Base-by-base conservation (phyloP, 1,284 basidiomycete species). In the Tylopilus orsonianus region DNA sequence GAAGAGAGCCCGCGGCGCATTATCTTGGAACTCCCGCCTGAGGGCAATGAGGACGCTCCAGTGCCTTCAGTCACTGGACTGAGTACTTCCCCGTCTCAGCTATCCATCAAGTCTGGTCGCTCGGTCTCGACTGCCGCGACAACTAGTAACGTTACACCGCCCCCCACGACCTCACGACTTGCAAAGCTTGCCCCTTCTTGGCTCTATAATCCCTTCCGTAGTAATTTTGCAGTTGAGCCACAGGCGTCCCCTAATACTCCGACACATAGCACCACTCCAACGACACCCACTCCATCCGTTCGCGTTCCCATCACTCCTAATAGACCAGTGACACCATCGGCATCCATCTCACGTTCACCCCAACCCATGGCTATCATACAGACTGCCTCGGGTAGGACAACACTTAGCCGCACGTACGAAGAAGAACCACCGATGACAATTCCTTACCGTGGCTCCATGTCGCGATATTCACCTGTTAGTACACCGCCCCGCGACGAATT, bases 191-290 rank as follows among this genome's bases (percentile, higher is more conserved):
- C 85, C 2, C 78, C 86, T 0, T 75, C 81, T 8, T 91, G 88
- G 88, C 65, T 90, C 8, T 83, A 89, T 62, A 87, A 81, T 56
- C 78, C 83, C 3, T 90, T 90, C 64, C 73, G 84, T 32, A 80
- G 77, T 50, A 78, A 71, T 0, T 74, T 44, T 49, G 37, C 76
- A 13, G 79, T 75, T 50, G 81, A 86, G 58, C 74, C 83, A 2
- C 80, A 85, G 54, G 78, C 78, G 6, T 77, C 79, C 1, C 52
- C 42, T 1, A 49, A n/a, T 26, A 33, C 34, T 2, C 67, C 75
- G 18, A 69, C 80, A 4, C 74, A 70, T 4, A 68, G 64, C 4
- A 63, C 57, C 33, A 66, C 61, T 16, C 56, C 64, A 14, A 55
- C 59, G 6, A 58, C 61, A 13, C 63, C 73, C n/a, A 56, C 61